A percentile compares a stretch with the other conserved stretches of the same genome.
Conservation (phyloP, 805 yeast genomes). For the Ascoidea rubescens region DNA sequence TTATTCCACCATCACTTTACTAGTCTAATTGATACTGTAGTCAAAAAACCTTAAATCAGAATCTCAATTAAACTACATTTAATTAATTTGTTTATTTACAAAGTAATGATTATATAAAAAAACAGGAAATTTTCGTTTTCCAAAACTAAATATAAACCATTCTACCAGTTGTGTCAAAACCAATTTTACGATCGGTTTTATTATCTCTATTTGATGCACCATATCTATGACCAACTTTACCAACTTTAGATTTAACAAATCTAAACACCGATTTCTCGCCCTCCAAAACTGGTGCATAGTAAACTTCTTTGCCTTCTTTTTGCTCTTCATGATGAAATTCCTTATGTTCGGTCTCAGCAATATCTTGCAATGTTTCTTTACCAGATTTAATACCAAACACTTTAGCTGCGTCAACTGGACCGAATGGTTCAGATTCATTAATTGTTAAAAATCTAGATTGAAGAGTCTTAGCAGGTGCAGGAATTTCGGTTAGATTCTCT, state of each 20-base stretch:
- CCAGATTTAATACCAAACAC: slow-evolving; percentile 84
- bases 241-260: slow-evolving; percentile 68
- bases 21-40: too few relatives aligned
- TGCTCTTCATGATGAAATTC: slow-evolving; percentile 19
- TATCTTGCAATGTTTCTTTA: slow-evolving; percentile 52
- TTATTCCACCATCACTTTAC: too few relatives aligned
- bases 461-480: slow-evolving; percentile 71
- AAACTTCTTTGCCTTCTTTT: slow-evolving; percentile 15
- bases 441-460: slow-evolving; percentile 75
- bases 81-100: neutral
- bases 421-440: slow-evolving; percentile 91
- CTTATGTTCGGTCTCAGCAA: slow-evolving; percentile 34
- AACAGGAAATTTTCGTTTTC: neutral
- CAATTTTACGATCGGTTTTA: slow-evolving; percentile 68
- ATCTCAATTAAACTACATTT: too few relatives aligned
- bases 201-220: slow-evolving; percentile 85
- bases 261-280: slow-evolving; percentile 65
- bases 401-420: slow-evolving; percentile 89
- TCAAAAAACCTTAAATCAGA: too few relatives aligned
- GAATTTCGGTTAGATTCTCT: slow-evolving; percentile 88
- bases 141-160: slow-evolving; percentile 16
- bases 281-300: slow-evolving; percentile 42
- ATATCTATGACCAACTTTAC: slow-evolving; percentile 80
- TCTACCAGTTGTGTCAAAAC: slow-evolving; percentile 55
- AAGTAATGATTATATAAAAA: neutral